A percentile compares a stretch with the other conserved stretches of the same genome.
Evolutionary conservation across 257 asterid genomes (phyloP).

Genomic region (Penstemon newberryi): DNA sequence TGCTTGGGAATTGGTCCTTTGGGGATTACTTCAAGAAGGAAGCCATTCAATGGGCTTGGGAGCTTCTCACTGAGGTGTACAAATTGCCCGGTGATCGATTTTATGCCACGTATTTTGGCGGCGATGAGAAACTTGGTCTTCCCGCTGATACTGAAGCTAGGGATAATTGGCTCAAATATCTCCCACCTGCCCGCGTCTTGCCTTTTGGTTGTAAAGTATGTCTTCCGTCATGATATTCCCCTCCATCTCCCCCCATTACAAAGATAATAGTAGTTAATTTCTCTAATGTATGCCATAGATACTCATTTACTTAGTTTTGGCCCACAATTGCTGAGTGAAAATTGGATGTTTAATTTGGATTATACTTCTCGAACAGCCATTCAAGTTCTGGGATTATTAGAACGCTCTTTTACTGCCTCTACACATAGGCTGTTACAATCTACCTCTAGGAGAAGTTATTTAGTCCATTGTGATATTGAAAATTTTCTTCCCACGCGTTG

Average conservation of each 20-base stretch:
- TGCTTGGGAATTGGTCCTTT: conserved; percentile 99
- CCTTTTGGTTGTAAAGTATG: conserved; percentile 95
- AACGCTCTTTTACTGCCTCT: not conserved
- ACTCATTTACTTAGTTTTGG: not conserved
- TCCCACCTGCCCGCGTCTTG: conserved; percentile 70
- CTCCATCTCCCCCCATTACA: not conserved
- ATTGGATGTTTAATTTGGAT: not conserved
- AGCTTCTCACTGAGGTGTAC: conserved; percentile 87
- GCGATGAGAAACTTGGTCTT: conserved; percentile 86
- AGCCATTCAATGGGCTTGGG: conserved; percentile 96
- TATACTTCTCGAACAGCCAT: not conserved
- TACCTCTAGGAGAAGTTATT: not conserved
- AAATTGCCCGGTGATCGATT: conserved; percentile 63
- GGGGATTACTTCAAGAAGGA: conserved; percentile 89
- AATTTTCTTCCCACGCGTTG: not conserved
- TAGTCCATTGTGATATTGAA: not conserved
- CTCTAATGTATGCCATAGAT: not conserved
- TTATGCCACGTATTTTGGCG: conserved; percentile 97
- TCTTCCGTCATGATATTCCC: not conserved
- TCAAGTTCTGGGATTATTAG: not conserved
- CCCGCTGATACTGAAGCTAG: conserved; percentile 84
- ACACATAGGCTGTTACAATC: not conserved
- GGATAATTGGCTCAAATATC: conserved; percentile 85
- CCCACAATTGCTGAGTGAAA: not conserved
- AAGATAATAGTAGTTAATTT: not conserved